Evolutionary conservation across 2,329 filamentous ascomycete species (phyloP), one percentile per base, ranked within the genome.

Genomic region (Venturia effusa): DNA sequence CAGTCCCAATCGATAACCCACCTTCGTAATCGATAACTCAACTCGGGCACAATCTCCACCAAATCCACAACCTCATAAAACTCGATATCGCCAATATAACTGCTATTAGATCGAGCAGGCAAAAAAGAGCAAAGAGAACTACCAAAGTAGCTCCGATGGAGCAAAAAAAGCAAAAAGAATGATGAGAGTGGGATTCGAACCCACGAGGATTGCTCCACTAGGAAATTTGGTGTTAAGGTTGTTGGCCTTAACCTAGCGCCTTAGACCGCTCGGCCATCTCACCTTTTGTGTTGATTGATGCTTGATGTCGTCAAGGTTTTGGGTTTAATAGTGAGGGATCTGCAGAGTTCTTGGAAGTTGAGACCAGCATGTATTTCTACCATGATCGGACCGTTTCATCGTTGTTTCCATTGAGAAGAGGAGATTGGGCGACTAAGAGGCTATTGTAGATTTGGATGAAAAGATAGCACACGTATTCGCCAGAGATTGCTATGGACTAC

Each of bases 141-240:
- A 43, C 13, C 41, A 43, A n/a, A 39, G 6, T 6, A 39, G 37
- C 6, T 39, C 37, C 6, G 37, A 39, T 6, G 15, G 40, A n/a
- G 8, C 10, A 51, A 34, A 59, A 5, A 59, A 30, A 15, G 24
- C 32, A 22, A 40, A 59, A 59, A 59, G 30, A 22, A 64, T 74
- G 72, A 74, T 72, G 70, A 73, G 72, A 73, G 71, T 73, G 73
- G 69, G 73, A 73, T 72, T 74, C 69, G 72, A 74, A 74, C 73
- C 71, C 73, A 72, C 73, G 73, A 72, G 71, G 73, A 70, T 74
- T 74, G 73, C 72, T 71, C 72, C 71, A 74, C 72, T 71, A 74
- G 72, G 72, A 74, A 71, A 37, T 40, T n/a, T 37, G 13, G 5
- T 37, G 55, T 30, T 59, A 59, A 59, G 55, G 55, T 37, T 59